Base-by-base conservation (phyloP, 1,284 basidiomycete genomes). In the Retiboletus flavoniger region DNA sequence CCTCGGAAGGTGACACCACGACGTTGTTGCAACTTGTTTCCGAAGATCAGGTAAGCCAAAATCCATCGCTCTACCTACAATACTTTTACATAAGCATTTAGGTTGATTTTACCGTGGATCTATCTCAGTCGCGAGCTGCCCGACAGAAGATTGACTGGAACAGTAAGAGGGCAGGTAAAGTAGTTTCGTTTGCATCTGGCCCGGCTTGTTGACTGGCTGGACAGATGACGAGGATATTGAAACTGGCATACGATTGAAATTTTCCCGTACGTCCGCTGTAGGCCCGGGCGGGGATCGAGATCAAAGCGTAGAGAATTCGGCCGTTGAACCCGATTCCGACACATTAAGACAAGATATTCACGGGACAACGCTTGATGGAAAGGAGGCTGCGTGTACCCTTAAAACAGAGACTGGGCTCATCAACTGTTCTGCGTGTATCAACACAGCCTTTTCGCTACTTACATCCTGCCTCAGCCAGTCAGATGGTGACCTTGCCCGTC, bases 201-300 rank as follows among this genome's bases (percentile, higher is more conserved):
- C 24, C 24, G 6, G 14, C 28, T 28, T 39, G 26, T 42, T 53
- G n/a, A 53, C 44, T 47, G 49, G 49, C 16, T 42, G 35, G 39
- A n/a, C 56, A 92, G 90, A 89, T 63, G 89, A 92, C 62, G 85
- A 90, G 67, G 80, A 91, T 58, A 84, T 91, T 51, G 89, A 92
- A 69, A 85, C 84, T 1, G 67, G 71, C 7, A 74, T 91, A 45
- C 71, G 72, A 54, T 73, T 87, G 49, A 79, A 74, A 35, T 80
- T 81, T 64, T 62, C 64, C 40, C 63, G 64, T 39, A 44, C 64
- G 11, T 40, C 38, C 7, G 29, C 31, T 44, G 17, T 13, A 24
- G 60, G 53, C 35, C 43, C 55, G 21, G 53, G 47, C 13, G 55
- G 45, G 32, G 60, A 54, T 47, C 61, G 54, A 26, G 59, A 58